Evolutionary conservation across 2,329 filamentous ascomycete genomes (phyloP), one percentile per base, ranked within the genome.

Genomic region (Taxawa tesnikishii): DNA sequence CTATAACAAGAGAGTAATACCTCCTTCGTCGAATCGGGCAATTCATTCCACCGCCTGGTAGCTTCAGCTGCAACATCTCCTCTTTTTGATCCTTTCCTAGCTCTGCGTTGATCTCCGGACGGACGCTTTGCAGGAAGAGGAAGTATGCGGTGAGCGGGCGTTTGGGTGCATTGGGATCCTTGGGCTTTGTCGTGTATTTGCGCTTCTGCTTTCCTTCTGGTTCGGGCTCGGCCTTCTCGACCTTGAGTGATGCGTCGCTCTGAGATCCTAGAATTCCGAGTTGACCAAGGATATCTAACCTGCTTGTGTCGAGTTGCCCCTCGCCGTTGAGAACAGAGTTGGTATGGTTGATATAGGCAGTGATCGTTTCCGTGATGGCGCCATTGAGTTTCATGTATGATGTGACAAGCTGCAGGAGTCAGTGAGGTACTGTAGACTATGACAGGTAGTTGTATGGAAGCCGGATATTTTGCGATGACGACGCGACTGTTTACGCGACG

Each of bases 101-200:
- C 28, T 56, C 50, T 4, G 52, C 49, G 36, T 82, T 79, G 45
- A 96, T 90, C 53, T 83, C 79, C 31, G 77, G 72, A 30, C 90
- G 81, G 42, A 84, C 84, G 42, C 81, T 79, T 56, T 92, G 81
- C 68, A 93, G 84, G 65, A 85, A 96, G 39, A 94, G 66, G 67
- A 96, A 94, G 66, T 92, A 94, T 3, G 88, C 85, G 5, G 88
- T 96, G 51, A 94, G 60, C 6, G 88, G 87, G 31, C 87, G 77
- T 73, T 94, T 96, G 38, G 88, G 88, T 5, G 87, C 87, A 56
- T 94, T 93, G 45, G 87, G 87, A 55, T 96, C 88, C 43, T 55
- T 61, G 29, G 57, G 54, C 51, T 65, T 67, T 50, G 82, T 51
- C 18, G 43, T 43, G 19, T 51, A 49, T 39, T 53, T 55, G 42